Conservation (phyloP, 2,329 filamentous ascomycete species). For the Cladobotryum protrusum region DNA sequence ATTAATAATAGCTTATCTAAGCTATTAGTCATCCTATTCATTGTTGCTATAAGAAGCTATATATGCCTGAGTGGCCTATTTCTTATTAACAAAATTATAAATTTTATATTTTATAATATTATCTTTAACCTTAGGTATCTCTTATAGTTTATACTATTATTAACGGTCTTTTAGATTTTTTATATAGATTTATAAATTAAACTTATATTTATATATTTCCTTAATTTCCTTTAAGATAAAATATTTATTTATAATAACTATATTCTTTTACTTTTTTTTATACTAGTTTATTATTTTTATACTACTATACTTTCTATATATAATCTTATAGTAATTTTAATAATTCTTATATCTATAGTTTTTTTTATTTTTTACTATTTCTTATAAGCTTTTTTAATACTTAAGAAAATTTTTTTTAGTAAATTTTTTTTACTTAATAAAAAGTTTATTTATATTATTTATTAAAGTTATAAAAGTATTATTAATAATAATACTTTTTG, state of each 20-base stretch:
- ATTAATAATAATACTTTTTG: no score
- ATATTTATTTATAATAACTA: not conserved
- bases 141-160: not conserved
- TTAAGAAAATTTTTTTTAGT: not conserved
- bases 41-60: no score
- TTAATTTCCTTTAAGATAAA: not conserved
- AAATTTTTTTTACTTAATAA: not conserved
- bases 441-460: not conserved
- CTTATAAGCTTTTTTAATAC: not conserved
- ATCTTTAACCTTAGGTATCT: not conserved
- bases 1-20: no score
- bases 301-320: not conserved
- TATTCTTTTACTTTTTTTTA: not conserved
- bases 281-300: not conserved
- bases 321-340: not conserved
- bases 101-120: not conserved
- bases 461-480: not conserved
- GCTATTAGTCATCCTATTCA: no score
- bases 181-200: not conserved
- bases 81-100: no score
- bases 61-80: no score
- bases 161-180: not conserved
- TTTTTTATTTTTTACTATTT: not conserved
- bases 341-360: not conserved
- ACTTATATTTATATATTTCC: not conserved